Percentiles rank a stretch among this genome's conserved stretches.
These are phyloP conservation scores for Phytopythium ostracodes DNA, from an alignment of 352 stramenopile genomes.

Conservation along the genomic window DNA sequence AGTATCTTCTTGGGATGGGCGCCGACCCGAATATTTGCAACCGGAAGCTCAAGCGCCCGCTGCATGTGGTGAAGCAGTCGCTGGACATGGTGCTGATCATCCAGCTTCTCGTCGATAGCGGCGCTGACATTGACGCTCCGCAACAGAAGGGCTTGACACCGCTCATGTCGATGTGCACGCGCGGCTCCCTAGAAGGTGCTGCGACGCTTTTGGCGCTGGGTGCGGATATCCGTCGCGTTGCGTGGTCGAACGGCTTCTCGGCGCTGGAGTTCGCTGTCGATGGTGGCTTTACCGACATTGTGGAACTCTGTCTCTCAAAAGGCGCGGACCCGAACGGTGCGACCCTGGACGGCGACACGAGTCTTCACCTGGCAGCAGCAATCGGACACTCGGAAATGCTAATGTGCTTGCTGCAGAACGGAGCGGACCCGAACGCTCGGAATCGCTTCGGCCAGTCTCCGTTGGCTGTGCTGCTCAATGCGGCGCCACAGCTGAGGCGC, in stretches of 20 bases:
- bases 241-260: conserved; percentile 77
- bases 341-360: conserved; percentile 65
- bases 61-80: conserved; percentile 60
- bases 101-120: conserved; percentile 46
- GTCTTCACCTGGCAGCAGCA: conserved; percentile 62
- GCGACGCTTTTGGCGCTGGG: conserved; percentile 68
- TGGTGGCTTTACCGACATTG: conserved; percentile 35
- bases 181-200: conserved; percentile 59
- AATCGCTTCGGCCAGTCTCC: conserved; percentile 76
- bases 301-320: conserved; percentile 68
- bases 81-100: conserved; percentile 64
- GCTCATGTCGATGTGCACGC: conserved; percentile 70
- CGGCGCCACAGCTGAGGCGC: conserved; percentile 12
- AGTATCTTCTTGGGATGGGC: conserved; percentile 49
- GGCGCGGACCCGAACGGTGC: conserved; percentile 53
- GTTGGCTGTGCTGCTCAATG: conserved; percentile 41
- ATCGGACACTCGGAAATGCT: conserved; percentile 45
- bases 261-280: conserved; percentile 58
- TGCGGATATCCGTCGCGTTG: conserved; percentile 50
- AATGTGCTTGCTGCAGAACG: conserved; percentile 41
- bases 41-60: conserved; percentile 45
- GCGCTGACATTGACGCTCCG: conserved; percentile 51
- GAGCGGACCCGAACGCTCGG: conserved; percentile 50
- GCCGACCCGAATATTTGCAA: conserved; percentile 60
- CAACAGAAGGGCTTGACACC: conserved; percentile 73